Evolutionary conservation across 306 rosid genomes (phyloP), one percentile per base, ranked within the genome.

Genomic region (Quercus suber): DNA sequence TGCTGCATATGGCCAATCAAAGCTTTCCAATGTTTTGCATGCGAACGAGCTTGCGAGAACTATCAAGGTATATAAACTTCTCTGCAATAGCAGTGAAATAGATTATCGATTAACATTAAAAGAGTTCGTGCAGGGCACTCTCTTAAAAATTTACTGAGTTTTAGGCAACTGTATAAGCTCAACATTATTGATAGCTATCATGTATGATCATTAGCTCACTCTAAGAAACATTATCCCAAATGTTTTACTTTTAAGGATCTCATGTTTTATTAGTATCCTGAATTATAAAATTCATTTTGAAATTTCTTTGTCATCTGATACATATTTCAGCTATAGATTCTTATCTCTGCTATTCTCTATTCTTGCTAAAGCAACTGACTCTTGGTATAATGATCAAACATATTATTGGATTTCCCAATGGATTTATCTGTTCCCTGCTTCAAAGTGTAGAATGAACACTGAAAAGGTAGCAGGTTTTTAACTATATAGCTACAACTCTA

Each of bases 1-100:
- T 77, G 57, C 75, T 37, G 99, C 99, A 71, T 95, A 95, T 78
- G 98, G 98, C 79, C 98, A 93, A 61, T 91, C 99, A 59, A 95
- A 95, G 90, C 91, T 95, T 71, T 93, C 97, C 59, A 95, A 95
- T 76, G 63, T 92, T 74, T 87, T 95, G 85, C 98, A 92, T 78
- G 92, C 96, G 72, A 95, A 91, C 60, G 96, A 95, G 84, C 96
- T 95, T 65, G 19, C 99, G 52, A 87, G 84, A 83, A 82, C 49
- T 28, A 30, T 90, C 21, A 95, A 91, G 91, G 98, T 91, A 68
- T 4, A 67, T 21, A 49, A 14, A 15, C 78, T 80, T 86, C 79
- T 78, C 69, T 19, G 37, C 11, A 77, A 56, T 45, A 28, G 76
- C 49, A 65, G 59, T 73, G 30, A 82, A 73, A 23, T 59, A 55